Percentiles rank a stretch among this genome's conserved stretches.
phyloP scores from a whole-genome alignment of 345 rosid species.

The Salix exigua region DNA sequence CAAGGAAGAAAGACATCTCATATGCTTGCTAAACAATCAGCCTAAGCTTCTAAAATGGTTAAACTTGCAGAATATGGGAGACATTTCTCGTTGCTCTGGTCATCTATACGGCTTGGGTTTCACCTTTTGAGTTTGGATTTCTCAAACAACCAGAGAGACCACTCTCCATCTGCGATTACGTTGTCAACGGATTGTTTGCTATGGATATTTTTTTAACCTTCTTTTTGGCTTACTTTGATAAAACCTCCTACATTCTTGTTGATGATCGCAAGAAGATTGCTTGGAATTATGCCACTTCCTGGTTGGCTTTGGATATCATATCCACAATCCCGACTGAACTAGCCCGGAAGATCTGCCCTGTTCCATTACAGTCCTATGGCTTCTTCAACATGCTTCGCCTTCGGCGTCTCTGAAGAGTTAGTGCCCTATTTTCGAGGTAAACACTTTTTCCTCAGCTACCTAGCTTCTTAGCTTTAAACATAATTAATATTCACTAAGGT shows the following conservation, averaged over 20 bases:
- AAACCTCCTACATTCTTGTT: constrained; percentile 57
- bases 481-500: background rate
- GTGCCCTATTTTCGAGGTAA: constrained; percentile 87
- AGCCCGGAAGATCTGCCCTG: constrained; percentile 53
- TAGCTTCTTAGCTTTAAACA: background rate
- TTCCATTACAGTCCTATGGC: constrained; percentile 51
- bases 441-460: background rate
- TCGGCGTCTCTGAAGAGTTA: constrained; percentile 96
- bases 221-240: constrained; percentile 82
- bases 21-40: constrained; percentile 6
- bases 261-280: constrained; percentile 71
- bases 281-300: constrained; percentile 66
- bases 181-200: constrained; percentile 88
- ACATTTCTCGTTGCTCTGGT: constrained; percentile 68
- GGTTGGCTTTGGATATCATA: constrained; percentile 72
- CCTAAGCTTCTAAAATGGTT: background rate
- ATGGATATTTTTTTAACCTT: constrained; percentile 75
- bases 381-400: constrained; percentile 91
- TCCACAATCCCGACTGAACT: constrained; percentile 80
- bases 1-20: background rate
- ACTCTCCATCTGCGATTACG: constrained; percentile 64
- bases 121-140: constrained; percentile 92
- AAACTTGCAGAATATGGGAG: constrained; percentile 70
- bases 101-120: constrained; percentile 85
- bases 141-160: constrained; percentile 45